phyloP scores from a whole-genome alignment of 495 filamentous ascomycete species.

The Choiromyces venosus region DNA sequence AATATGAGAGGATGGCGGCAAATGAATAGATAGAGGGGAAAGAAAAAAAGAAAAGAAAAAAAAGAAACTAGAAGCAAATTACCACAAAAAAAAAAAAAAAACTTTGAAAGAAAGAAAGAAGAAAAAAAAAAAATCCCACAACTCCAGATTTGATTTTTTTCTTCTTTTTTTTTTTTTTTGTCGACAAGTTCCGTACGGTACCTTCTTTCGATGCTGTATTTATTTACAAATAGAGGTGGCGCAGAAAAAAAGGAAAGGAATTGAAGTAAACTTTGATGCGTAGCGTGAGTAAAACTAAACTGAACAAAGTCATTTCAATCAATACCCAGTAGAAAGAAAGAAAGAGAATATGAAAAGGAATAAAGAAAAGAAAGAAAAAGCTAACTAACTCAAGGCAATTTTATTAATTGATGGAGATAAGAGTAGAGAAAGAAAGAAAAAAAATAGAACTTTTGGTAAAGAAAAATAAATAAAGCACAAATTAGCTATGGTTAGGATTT shows the following conservation, averaged over 20 bases:
- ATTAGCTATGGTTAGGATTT: background rate
- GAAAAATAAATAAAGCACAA: background rate
- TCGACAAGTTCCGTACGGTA: background rate
- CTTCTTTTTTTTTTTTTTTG: too few relatives aligned
- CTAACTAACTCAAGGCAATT: conserved; percentile 25
- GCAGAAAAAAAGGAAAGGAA: background rate
- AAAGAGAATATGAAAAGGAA: background rate
- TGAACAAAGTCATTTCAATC: background rate
- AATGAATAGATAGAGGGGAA: conserved; percentile 4
- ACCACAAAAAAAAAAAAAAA: conserved; percentile 30
- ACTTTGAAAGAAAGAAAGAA: conserved; percentile 28
- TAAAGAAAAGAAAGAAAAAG: background rate
- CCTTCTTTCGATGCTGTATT: background rate
- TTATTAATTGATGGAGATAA: conserved; percentile 44
- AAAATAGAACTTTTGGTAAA: background rate
- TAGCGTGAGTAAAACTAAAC: background rate
- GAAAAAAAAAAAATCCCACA: background rate
- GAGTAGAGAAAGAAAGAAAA: background rate
- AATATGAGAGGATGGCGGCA: too few relatives aligned
- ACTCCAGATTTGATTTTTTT: too few relatives aligned
- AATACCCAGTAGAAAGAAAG: background rate
- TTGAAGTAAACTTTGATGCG: background rate
- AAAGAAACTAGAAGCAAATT: too few relatives aligned
- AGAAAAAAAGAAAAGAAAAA: conserved; percentile 32
- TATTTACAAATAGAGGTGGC: background rate